Evolutionary conservation across 176 grass and related monocot species (phyloP).

Genomic region (Thalia dealbata): DNA sequence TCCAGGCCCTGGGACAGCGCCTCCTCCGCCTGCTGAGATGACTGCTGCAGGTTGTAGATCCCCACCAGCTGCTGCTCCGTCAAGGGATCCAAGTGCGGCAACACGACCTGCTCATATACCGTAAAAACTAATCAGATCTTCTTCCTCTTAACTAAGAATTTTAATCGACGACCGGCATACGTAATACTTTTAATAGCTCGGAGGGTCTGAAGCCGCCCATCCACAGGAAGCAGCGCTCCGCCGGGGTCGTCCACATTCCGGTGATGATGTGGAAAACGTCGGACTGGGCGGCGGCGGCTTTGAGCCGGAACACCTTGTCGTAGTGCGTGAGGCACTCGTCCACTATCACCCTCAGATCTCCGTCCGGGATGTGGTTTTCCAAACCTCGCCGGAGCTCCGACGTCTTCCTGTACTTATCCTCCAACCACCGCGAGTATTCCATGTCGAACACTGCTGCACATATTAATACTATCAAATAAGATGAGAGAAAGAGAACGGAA

Average conservation of each 20-base stretch:
- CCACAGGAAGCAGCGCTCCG: constrained; percentile 83
- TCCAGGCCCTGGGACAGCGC: constrained; percentile 84
- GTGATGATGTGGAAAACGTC: constrained; percentile 85
- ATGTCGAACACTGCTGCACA: constrained; percentile 48
- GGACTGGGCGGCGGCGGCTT: constrained; percentile 26
- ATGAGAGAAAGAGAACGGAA: not conserved
- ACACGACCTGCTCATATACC: constrained; percentile 37
- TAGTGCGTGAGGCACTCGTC: constrained; percentile 50
- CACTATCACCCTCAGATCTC: constrained; percentile 52
- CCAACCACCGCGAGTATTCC: constrained; percentile 62
- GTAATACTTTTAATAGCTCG: constrained; percentile 56
- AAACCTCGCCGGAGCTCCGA: constrained; percentile 46
- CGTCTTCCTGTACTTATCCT: constrained; percentile 38
- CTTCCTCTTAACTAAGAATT: too few species aligned
- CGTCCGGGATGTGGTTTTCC: constrained; percentile 36
- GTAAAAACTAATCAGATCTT: not conserved
- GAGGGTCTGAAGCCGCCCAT: constrained; percentile 83
- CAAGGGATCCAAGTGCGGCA: constrained; percentile 63
- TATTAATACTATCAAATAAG: not conserved
- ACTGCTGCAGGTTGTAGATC: constrained; percentile 69
- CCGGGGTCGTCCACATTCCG: constrained; percentile 51
- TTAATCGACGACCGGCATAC: not conserved
- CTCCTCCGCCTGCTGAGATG: constrained; percentile 86
- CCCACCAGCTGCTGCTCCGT: constrained; percentile 78
- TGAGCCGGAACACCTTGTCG: constrained; percentile 60